Conservation (phyloP, 257 asterid species). For the Buddleja alternifolia region DNA sequence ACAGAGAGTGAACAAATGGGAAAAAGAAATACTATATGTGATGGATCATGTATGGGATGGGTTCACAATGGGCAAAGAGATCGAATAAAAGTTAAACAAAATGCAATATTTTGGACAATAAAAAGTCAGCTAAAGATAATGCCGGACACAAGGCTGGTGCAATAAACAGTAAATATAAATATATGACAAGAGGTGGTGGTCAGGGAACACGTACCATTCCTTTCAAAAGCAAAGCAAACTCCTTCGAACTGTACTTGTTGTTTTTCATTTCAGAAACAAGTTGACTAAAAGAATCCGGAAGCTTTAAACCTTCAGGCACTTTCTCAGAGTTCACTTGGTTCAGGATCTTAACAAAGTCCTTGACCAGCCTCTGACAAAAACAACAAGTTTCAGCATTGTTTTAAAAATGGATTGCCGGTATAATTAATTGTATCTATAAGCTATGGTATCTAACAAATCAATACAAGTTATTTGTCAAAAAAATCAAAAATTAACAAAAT, state of each 20-base stretch:
- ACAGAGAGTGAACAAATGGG: slow-evolving; percentile 11
- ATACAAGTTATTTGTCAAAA: not conserved
- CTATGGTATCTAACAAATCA: slow-evolving; percentile 8
- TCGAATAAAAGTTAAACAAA: slow-evolving; percentile 18
- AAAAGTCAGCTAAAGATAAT: slow-evolving; percentile 16
- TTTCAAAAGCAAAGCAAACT: slow-evolving; percentile 79
- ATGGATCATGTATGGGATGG: not conserved
- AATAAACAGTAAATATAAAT: slow-evolving; percentile 8
- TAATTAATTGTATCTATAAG: slow-evolving; percentile 8
- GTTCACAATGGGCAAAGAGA: not conserved
- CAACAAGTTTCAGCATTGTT: slow-evolving; percentile 25
- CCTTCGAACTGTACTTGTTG: slow-evolving; percentile 70
- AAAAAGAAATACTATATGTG: not conserved
- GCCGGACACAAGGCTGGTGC: slow-evolving; percentile 25
- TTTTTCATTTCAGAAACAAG: slow-evolving; percentile 87
- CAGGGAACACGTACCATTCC: slow-evolving; percentile 74
- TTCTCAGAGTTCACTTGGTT: slow-evolving; percentile 82
- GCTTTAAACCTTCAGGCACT: slow-evolving; percentile 78
- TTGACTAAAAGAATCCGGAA: slow-evolving; percentile 82
- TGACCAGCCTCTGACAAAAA: slow-evolving; percentile 70
- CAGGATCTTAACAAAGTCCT: slow-evolving; percentile 76
- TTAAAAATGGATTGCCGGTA: slow-evolving; percentile 1
- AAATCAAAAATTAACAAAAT: not conserved
- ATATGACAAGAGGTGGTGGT: slow-evolving; percentile 16
- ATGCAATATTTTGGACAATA: not conserved